phyloP scores from a whole-genome alignment of 306 rosid genomes.

The Inga laurina region DNA sequence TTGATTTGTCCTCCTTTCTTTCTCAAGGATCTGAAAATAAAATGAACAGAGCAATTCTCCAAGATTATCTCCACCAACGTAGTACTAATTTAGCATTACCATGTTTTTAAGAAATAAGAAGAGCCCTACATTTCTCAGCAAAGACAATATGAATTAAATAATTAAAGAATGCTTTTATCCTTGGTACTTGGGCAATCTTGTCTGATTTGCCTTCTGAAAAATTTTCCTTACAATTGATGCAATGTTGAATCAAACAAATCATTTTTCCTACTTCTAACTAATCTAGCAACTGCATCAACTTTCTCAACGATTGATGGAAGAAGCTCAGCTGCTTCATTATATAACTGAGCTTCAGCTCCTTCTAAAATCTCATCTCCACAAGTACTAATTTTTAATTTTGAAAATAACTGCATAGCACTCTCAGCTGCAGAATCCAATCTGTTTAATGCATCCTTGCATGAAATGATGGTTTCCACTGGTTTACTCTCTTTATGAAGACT shows the following conservation, averaged over 20 bases:
- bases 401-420: conserved; percentile 40
- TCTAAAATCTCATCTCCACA: conserved; percentile 38
- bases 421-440: conserved; percentile 61
- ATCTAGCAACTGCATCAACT: conserved; percentile 47
- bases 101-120: neutral
- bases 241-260: conserved; percentile 25
- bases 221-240: conserved; percentile 31
- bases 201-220: conserved; percentile 23
- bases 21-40: neutral
- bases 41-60: neutral
- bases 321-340: conserved; percentile 49
- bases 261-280: conserved; percentile 46
- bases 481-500: conserved; percentile 30
- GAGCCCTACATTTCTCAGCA: neutral
- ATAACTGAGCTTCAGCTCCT: conserved; percentile 41
- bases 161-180: conserved; percentile 9
- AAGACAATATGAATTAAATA: neutral
- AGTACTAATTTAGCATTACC: neutral
- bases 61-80: neutral
- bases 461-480: conserved; percentile 36
- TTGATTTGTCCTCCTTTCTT: neutral
- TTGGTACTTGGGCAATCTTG: conserved; percentile 30
- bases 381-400: conserved; percentile 28
- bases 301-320: conserved; percentile 61
- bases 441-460: conserved; percentile 58